Conservation (phyloP, 805 yeast genomes). For the Candida broadrunensis region DNA sequence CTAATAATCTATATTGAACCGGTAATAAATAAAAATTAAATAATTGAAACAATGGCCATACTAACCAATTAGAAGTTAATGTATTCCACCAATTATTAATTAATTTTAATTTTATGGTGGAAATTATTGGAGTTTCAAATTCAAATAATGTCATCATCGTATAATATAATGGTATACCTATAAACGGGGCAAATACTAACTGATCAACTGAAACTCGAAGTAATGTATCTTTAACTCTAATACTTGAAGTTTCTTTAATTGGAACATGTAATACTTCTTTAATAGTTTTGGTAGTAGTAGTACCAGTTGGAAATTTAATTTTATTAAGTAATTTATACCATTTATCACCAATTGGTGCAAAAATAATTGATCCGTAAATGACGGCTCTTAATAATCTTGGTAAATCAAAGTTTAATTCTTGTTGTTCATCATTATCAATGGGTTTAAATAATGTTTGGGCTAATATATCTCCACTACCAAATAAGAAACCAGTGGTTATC, state of each 20-base stretch:
- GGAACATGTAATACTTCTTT: background rate
- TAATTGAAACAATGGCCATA: slow-evolving; percentile 89
- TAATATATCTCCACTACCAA: slow-evolving; percentile 71
- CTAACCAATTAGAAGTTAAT: slow-evolving; percentile 69
- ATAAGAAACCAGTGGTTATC: slow-evolving; percentile 50
- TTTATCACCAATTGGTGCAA: slow-evolving; percentile 70
- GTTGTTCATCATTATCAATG: slow-evolving; percentile 4
- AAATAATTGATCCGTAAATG: slow-evolving; percentile 67
- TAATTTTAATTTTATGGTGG: slow-evolving; percentile 42
- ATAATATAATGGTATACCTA: slow-evolving; percentile 68
- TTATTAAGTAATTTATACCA: slow-evolving; percentile 61
- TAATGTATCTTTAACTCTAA: slow-evolving; percentile 13
- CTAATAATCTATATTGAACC: slow-evolving; percentile 59
- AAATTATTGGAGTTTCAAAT: slow-evolving; percentile 32
- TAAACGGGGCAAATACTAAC: slow-evolving; percentile 70
- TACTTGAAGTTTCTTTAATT: background rate
- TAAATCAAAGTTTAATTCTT: slow-evolving; percentile 40
- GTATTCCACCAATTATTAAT: slow-evolving; percentile 62
- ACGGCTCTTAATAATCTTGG: slow-evolving; percentile 61
- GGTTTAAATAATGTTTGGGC: slow-evolving; percentile 60
- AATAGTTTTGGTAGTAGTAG: background rate
- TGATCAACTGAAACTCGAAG: slow-evolving; percentile 69
- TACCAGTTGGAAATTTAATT: slow-evolving; percentile 33
- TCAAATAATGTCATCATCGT: slow-evolving; percentile 67
- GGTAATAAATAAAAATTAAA: slow-evolving; percentile 78